These are phyloP conservation scores for Phytophthora litchii DNA, from an alignment of 352 stramenopile genomes.

Conservation along the genomic window DNA sequence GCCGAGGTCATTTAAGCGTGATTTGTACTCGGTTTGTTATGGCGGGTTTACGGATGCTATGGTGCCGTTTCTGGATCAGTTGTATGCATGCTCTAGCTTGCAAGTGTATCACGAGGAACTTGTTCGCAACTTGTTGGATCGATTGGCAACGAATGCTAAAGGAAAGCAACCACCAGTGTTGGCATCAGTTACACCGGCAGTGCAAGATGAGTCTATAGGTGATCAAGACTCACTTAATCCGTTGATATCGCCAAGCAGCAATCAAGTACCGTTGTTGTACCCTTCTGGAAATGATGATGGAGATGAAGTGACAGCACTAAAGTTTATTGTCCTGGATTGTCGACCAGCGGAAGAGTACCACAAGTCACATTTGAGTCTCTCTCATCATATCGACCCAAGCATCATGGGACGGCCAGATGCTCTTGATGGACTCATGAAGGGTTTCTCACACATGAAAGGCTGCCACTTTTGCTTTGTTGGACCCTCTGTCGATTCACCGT, in stretches of 20 bases:
- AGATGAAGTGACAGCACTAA: conserved; percentile 29
- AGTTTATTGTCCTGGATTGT: conserved; percentile 88
- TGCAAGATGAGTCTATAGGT: conserved; percentile 14
- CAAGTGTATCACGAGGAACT: conserved; percentile 87
- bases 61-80: conserved; percentile 69
- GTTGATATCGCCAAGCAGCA: conserved; percentile 33
- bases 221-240: conserved; percentile 35
- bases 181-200: conserved; percentile 1
- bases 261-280: conserved; percentile 24
- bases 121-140: conserved; percentile 72
- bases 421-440: conserved; percentile 77
- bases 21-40: conserved; percentile 87
- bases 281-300: conserved; percentile 20
- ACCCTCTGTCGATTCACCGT: conserved; percentile 41
- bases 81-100: conserved; percentile 77
- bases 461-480: conserved; percentile 91
- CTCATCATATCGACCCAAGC: conserved; percentile 87
- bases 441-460: conserved; percentile 86
- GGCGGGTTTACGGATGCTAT: conserved; percentile 69
- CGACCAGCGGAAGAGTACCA: conserved; percentile 75
- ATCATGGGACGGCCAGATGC: conserved; percentile 74
- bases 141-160: conserved; percentile 39
- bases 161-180: conserved; percentile 21
- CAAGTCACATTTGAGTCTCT: conserved; percentile 83
- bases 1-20: conserved; percentile 77